Conservation (phyloP, 2,329 filamentous ascomycete species). For the Calonectria leucothoes region DNA sequence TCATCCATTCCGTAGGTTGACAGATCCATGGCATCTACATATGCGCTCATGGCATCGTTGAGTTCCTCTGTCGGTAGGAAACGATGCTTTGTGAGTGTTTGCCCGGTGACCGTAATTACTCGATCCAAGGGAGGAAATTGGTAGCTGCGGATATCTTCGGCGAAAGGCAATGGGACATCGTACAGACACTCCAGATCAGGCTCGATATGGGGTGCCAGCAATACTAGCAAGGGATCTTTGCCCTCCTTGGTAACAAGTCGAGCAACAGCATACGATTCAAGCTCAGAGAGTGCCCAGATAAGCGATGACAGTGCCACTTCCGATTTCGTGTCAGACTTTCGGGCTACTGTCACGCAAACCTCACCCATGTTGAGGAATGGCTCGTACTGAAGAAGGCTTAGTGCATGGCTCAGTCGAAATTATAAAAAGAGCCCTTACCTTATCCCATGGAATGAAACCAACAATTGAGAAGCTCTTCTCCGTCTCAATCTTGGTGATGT, state of each 20-base stretch:
- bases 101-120: constrained; percentile 88
- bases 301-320: constrained; percentile 88
- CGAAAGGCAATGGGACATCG: constrained; percentile 91
- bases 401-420: not conserved
- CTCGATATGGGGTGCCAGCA: constrained; percentile 85
- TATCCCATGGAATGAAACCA: constrained; percentile 82
- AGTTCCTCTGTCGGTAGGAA: constrained; percentile 83
- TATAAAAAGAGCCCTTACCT: constrained; percentile 59
- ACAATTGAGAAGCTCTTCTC: constrained; percentile 81
- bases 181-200: constrained; percentile 85
- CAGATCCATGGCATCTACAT: constrained; percentile 94
- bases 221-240: constrained; percentile 79
- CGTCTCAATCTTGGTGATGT: constrained; percentile 89
- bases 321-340: constrained; percentile 83
- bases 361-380: constrained; percentile 88
- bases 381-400: constrained; percentile 70
- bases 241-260: constrained; percentile 87
- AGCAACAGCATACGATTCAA: constrained; percentile 87
- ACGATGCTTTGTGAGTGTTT: constrained; percentile 82
- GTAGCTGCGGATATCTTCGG: constrained; percentile 91
- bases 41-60: constrained; percentile 85
- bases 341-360: constrained; percentile 80
- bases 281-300: constrained; percentile 86
- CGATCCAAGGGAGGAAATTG: constrained; percentile 91
- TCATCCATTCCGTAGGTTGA: constrained; percentile 78